Evolutionary conservation across 129 eudicot genomes (phyloP), one percentile per base, ranked within the genome.

Genomic region (Arctium lappa): DNA sequence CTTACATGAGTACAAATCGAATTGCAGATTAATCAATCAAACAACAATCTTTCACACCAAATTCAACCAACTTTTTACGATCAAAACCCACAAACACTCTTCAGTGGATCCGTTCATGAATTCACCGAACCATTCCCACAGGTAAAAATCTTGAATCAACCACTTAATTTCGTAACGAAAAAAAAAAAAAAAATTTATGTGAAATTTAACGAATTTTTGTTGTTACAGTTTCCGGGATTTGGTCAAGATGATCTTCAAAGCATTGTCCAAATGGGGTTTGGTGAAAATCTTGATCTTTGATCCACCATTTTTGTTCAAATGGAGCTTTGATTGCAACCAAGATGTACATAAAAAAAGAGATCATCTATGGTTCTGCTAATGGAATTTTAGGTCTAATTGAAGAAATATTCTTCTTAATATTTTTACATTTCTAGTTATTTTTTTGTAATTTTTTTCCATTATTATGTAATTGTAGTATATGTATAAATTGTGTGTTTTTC

Each of bases 231-330:
- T 48, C 83, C 92, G 6, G 82, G 89, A 76, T 87, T 95, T 40
- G 85, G 86, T 33, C 94, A 90, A 80, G 97, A 91, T 48, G 97
- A 95, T 71, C 88, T 95, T 48, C 97, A 95, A 69, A 92, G 97
- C 94, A 92, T 95, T 81, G 97, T 95, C 33, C 94, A 89, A 53
- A 94, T 88, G 91, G 97, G 97, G 10, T 89, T 86, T 71, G 90
- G 87, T 53, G 92, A 88, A 81, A 87, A 85, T 80, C 73, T 86
- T 38, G 84, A 84, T 66, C 62, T 79, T 0, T 18, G 80, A 63
- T 79, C 36, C 75, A 7, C 66, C 87, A 11, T 73, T 84, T 84
- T 84, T 79, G 65, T 56, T 56, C 6, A 15, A 56, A 81, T 85
- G 63, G 94, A 94, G 90, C 84, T 87, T 68, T 94, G 86, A 91